A percentile compares a stretch with the other conserved stretches of the same genome.
Evolutionary conservation across 2,329 filamentous ascomycete genomes (phyloP).

Genomic region (Aspergillus sergii): DNA sequence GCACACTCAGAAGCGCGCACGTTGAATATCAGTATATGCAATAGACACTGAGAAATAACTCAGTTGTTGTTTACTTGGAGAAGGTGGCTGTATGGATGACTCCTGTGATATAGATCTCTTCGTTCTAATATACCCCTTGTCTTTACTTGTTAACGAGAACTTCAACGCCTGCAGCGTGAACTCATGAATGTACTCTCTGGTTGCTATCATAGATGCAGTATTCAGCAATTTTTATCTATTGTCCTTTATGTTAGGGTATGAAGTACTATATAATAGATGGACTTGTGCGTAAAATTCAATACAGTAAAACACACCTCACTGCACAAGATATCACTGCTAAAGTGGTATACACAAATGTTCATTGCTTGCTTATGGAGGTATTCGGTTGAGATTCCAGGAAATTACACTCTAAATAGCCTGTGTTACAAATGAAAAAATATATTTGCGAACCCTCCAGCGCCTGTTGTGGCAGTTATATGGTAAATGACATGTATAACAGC

Average conservation of each 20-base stretch:
- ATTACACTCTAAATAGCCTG: not conserved
- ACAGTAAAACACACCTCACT: not conserved
- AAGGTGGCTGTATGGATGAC: not conserved
- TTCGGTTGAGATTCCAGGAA: not conserved
- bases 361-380: not conserved
- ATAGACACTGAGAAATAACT: not conserved
- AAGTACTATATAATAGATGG: not conserved
- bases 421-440: not conserved
- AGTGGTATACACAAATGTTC: not conserved
- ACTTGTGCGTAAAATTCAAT: not conserved
- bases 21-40: conserved; percentile 22
- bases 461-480: not conserved
- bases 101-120: not conserved
- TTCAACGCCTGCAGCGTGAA: not conserved
- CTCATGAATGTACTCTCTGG: not conserved
- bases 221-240: not conserved
- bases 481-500: not conserved
- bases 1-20: conserved; percentile 35
- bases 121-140: not conserved
- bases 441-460: not conserved
- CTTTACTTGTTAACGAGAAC: not conserved
- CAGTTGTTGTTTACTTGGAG: not conserved
- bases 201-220: not conserved
- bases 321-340: not conserved
- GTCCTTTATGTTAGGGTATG: not conserved